Evolutionary conservation across 495 filamentous ascomycete genomes (phyloP).

Genomic region (Hyaloscypha hepaticicola): DNA sequence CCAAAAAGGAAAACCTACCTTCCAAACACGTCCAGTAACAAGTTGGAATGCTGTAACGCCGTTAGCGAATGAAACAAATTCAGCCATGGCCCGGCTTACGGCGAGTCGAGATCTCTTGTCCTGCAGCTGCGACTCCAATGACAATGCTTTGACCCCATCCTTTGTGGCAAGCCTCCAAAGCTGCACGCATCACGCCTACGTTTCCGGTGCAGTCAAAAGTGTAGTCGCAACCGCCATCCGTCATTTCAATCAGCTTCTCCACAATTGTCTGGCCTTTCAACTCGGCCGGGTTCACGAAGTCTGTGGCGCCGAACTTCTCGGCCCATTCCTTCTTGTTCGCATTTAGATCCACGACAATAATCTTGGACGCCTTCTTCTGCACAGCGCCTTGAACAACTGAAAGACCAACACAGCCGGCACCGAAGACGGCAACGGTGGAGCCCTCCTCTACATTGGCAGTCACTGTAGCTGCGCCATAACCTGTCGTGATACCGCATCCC

Average conservation of each 20-base stretch:
- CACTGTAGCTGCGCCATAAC: slow-evolving; percentile 92
- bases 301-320: slow-evolving; percentile 90
- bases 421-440: slow-evolving; percentile 90
- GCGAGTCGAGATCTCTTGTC: slow-evolving; percentile 93
- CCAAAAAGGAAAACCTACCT: slow-evolving; percentile 32
- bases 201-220: slow-evolving; percentile 99
- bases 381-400: slow-evolving; percentile 94
- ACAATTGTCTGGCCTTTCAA: slow-evolving; percentile 75
- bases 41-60: slow-evolving; percentile 83
- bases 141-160: slow-evolving; percentile 98
- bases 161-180: slow-evolving; percentile 98
- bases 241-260: slow-evolving; percentile 93
- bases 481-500: slow-evolving; percentile 97
- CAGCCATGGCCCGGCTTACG: slow-evolving; percentile 61
- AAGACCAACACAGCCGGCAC: slow-evolving; percentile 92
- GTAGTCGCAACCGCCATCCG: slow-evolving; percentile 98
- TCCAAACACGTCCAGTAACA: slow-evolving; percentile 96
- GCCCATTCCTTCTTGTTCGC: slow-evolving; percentile 89
- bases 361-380: slow-evolving; percentile 79
- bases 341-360: slow-evolving; percentile 96
- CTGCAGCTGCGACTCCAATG: slow-evolving; percentile 95
- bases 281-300: slow-evolving; percentile 93
- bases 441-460: slow-evolving; percentile 90
- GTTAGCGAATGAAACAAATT: slow-evolving; percentile 7
- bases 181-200: slow-evolving; percentile 91